These are phyloP conservation scores for Penicillium steckii DNA, from an alignment of 495 filamentous ascomycete species.

Conservation along the genomic window DNA sequence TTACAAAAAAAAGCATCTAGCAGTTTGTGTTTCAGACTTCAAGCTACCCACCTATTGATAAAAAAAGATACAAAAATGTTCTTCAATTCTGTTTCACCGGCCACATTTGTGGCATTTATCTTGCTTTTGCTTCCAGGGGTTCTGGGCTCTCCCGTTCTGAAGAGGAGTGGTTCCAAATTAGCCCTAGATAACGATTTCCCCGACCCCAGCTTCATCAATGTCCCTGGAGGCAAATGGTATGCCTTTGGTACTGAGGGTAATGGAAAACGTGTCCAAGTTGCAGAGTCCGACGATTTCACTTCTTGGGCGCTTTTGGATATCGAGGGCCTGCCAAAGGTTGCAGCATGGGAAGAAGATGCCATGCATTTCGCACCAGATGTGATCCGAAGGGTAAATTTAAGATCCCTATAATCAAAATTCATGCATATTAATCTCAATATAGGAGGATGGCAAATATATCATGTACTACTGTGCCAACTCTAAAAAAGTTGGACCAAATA, in stretches of 20 bases:
- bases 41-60: too few species aligned
- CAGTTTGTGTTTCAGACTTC: neutral
- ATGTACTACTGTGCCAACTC: constrained; percentile 58
- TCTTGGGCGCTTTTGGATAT: constrained; percentile 37
- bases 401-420: neutral
- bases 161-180: constrained; percentile 24
- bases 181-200: constrained; percentile 36
- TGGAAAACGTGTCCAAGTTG: constrained; percentile 35
- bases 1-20: neutral
- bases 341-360: constrained; percentile 31
- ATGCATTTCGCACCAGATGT: constrained; percentile 44
- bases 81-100: neutral
- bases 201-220: constrained; percentile 36
- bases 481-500: constrained; percentile 21
- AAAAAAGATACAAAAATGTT: neutral
- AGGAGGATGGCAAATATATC: constrained; percentile 50
- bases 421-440: constrained; percentile 4
- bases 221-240: constrained; percentile 34
- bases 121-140: constrained; percentile 12
- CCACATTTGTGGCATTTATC: constrained; percentile 7
- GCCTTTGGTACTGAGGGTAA: constrained; percentile 42
- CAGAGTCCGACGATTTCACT: constrained; percentile 31
- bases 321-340: constrained; percentile 36
- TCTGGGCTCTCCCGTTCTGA: constrained; percentile 14
- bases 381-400: constrained; percentile 30